A percentile compares a stretch with the other conserved stretches of the same genome.
Evolutionary conservation across 805 yeast genomes (phyloP).

Genomic region (Barnettozyma salicaria): DNA sequence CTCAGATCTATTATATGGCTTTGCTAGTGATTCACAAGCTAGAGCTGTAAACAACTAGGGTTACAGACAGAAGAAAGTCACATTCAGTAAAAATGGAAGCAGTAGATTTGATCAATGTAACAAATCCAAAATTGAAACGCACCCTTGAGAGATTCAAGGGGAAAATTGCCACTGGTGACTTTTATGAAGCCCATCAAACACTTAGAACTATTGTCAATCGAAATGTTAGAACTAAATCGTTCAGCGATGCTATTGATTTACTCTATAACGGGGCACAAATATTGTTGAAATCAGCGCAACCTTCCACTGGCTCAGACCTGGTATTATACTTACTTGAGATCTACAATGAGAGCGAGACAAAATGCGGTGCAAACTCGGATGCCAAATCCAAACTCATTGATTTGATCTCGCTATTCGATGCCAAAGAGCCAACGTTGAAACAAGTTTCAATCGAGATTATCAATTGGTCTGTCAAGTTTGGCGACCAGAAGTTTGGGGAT

Average conservation of each 20-base stretch:
- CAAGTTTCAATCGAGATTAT: constrained; percentile 62
- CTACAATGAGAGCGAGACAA: constrained; percentile 44
- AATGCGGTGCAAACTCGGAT: constrained; percentile 35
- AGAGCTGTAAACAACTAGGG: neutral
- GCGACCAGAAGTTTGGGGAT: constrained; percentile 60
- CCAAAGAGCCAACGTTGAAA: constrained; percentile 54
- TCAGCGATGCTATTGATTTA: constrained; percentile 64
- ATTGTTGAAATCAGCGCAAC: constrained; percentile 62
- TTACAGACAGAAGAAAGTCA: neutral
- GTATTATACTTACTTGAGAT: constrained; percentile 67
- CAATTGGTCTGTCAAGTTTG: constrained; percentile 55
- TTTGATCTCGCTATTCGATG: constrained; percentile 37
- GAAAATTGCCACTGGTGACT: constrained; percentile 67
- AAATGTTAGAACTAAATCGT: constrained; percentile 63
- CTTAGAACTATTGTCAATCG: constrained; percentile 85
- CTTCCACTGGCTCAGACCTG: constrained; percentile 78
- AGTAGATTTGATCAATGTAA: constrained; percentile 15
- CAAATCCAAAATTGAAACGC: constrained; percentile 41
- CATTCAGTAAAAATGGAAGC: constrained; percentile 6
- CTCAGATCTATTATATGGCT: no score
- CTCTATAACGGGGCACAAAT: constrained; percentile 66
- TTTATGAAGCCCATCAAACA: constrained; percentile 95
- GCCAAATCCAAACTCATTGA: constrained; percentile 44
- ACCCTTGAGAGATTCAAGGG: constrained; percentile 60
- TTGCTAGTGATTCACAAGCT: no score